phyloP scores from a whole-genome alignment of 2,329 filamentous ascomycete species.

The Diaporthe destruens region DNA sequence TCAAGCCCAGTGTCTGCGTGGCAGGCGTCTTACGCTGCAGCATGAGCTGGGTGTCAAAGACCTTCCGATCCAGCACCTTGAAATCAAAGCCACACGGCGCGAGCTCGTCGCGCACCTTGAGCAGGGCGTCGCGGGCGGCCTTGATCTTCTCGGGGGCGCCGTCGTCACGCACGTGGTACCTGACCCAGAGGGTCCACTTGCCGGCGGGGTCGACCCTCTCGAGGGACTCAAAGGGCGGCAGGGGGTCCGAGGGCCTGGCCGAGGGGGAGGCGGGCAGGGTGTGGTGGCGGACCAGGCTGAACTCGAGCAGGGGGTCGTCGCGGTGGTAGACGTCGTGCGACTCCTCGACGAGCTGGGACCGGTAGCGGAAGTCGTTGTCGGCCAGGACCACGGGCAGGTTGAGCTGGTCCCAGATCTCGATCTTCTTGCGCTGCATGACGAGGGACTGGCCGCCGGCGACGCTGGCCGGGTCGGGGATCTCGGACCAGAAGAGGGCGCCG shows the following conservation, averaged over 20 bases:
- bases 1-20: conserved; percentile 37
- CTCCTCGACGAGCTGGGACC: conserved; percentile 66
- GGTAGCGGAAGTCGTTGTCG: conserved; percentile 66
- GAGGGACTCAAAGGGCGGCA: conserved; percentile 63
- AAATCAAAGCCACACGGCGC: conserved; percentile 65
- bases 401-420: conserved; percentile 67
- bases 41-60: conserved; percentile 60
- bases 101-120: conserved; percentile 60
- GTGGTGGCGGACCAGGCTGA: conserved; percentile 64
- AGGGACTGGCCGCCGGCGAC: conserved; percentile 54
- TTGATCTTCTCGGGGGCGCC: conserved; percentile 69
- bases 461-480: conserved; percentile 68
- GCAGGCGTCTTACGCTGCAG: conserved; percentile 35
- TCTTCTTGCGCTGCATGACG: conserved; percentile 65
- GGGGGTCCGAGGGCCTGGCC: conserved; percentile 49
- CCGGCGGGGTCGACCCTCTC: conserved; percentile 60
- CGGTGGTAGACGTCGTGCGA: conserved; percentile 63
- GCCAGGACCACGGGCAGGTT: conserved; percentile 61
- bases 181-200: conserved; percentile 69
- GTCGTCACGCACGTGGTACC: conserved; percentile 66
- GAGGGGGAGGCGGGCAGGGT: conserved; percentile 50
- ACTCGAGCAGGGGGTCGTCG: conserved; percentile 62
- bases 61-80: conserved; percentile 63
- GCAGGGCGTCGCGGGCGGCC: conserved; percentile 65
- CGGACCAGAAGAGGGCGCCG: conserved; percentile 69